phyloP scores from a whole-genome alignment of 2,329 filamentous ascomycete species.

The Colletotrichum somersetense region DNA sequence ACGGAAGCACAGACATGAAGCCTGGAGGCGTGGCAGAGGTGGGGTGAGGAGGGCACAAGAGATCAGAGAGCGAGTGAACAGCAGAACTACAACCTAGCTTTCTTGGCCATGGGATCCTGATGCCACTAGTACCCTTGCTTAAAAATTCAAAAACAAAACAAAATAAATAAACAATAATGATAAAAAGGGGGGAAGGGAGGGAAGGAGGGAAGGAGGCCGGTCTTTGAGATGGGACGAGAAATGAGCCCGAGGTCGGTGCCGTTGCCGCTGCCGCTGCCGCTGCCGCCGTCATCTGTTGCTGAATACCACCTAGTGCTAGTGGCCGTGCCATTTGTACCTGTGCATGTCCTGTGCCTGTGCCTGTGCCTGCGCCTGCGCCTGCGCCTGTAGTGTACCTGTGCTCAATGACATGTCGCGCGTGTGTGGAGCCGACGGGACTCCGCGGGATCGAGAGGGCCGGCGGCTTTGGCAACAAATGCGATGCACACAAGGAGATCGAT shows the following conservation, averaged over 20 bases:
- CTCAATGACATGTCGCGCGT: conserved; percentile 30
- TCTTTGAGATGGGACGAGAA: conserved; percentile 40
- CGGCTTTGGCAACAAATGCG: conserved; percentile 18
- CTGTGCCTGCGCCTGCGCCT: too few species aligned
- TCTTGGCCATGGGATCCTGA: conserved; percentile 39
- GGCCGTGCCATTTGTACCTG: background rate
- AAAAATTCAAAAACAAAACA: background rate
- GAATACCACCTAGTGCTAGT: background rate
- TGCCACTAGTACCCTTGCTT: conserved; percentile 39
- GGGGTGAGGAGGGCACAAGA: conserved; percentile 6
- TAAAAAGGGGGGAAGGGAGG: too few species aligned
- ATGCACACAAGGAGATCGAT: conserved; percentile 12
- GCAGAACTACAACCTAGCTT: conserved; percentile 35
- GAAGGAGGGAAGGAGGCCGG: background rate
- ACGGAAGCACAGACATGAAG: conserved; percentile 36
- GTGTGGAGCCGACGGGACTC: conserved; percentile 32
- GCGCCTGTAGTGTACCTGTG: background rate
- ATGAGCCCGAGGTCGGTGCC: conserved; percentile 30
- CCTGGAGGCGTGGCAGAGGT: conserved; percentile 21
- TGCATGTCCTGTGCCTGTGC: background rate
- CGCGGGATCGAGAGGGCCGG: conserved; percentile 26
- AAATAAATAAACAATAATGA: too few species aligned
- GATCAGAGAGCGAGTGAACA: background rate
- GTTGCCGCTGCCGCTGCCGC: background rate
- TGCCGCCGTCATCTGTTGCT: conserved; percentile 17